Base-by-base conservation (phyloP, 495 filamentous ascomycete genomes). In the Achaetomiella virescens region DNA sequence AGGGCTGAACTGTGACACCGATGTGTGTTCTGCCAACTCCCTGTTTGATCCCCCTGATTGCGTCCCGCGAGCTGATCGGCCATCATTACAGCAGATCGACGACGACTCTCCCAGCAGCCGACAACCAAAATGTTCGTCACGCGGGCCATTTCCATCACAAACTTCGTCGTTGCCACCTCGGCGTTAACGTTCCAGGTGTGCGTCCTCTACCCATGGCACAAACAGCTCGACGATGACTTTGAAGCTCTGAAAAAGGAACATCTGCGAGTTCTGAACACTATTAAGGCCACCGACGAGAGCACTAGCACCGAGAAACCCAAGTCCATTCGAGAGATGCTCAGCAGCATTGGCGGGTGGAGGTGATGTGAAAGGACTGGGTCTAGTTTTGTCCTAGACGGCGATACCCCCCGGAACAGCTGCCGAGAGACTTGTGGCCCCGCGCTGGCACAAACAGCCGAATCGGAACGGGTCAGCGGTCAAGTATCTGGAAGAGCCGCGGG, bases 151-250 rank as follows among this genome's bases (percentile, higher is more conserved):
- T 84, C 82, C 22, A 24, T 84, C 43, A 81, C 78, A 33, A 86
- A 86, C 68, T 84, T 86, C 60, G 62, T 72, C 48, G 76, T 86
- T 55, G 82, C 79, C 48, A 73, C 73, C 21, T 80, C 80, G n/a
- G 83, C 83, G 0, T 71, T 86, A 9, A 68, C 68, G 35, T 86
- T 86, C 63, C 83, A 86, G 68, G 82, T 84, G 46, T 78, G 75
- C 60, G 82, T 86, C 33, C 66, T 86, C 15, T 86, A 86, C 62
- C 83, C 83, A 25, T 86, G 83, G 83, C 83, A 86, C 64, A 72
- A 82, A 36, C 66, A 78, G 58, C 70, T 86, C n/a, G 81, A 84
- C 57, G 70, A 82, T 1, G 78, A 78, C 49, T 84, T 86, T 63
- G 70, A 81, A 51, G 64, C 68, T 31, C 60, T 86, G 44, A 83